Conservation (phyloP, 2,329 filamentous ascomycete species). For the Neocatenulostroma microsporum region DNA sequence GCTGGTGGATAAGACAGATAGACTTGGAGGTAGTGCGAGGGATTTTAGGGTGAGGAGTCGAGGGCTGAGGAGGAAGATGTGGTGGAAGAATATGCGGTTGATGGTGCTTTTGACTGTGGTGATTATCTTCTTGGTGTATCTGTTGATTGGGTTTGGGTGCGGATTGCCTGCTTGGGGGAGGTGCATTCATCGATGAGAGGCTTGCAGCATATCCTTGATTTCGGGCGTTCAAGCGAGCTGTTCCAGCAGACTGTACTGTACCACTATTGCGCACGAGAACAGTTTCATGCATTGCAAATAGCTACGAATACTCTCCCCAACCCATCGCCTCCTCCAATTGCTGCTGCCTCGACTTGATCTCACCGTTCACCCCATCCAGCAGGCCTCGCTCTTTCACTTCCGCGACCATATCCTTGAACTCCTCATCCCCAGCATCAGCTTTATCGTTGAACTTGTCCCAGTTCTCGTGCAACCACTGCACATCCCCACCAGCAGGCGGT, state of each 20-base stretch:
- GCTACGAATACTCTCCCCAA: constrained; percentile 22
- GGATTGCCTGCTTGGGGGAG: constrained; percentile 49
- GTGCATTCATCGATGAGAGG: constrained; percentile 15
- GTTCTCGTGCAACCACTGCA: constrained; percentile 28
- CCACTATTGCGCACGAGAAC: no score
- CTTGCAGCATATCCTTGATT: no score
- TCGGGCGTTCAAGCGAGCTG: no score
- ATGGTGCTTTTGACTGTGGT: constrained; percentile 74
- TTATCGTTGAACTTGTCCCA: constrained; percentile 26
- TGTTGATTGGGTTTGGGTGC: constrained; percentile 66
- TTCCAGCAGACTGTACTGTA: no score
- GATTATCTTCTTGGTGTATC: constrained; percentile 61
- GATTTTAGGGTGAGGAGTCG: constrained; percentile 86
- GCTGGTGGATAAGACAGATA: constrained; percentile 92
- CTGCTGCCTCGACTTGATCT: constrained; percentile 11
- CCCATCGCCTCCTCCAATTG: constrained; percentile 23
- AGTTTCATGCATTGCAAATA: no score
- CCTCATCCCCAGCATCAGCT: constrained; percentile 29
- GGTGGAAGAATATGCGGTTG: constrained; percentile 98
- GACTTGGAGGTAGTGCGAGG: constrained; percentile 75
- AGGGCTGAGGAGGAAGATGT: constrained; percentile 86
- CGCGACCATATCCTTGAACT: constrained; percentile 26
- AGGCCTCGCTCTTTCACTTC: constrained; percentile 27
- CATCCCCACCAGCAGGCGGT: constrained; percentile 27
- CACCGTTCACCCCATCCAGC: constrained; percentile 15